phyloP scores from a whole-genome alignment of 139 green algal genomes.

The Asterochloris erici region DNA sequence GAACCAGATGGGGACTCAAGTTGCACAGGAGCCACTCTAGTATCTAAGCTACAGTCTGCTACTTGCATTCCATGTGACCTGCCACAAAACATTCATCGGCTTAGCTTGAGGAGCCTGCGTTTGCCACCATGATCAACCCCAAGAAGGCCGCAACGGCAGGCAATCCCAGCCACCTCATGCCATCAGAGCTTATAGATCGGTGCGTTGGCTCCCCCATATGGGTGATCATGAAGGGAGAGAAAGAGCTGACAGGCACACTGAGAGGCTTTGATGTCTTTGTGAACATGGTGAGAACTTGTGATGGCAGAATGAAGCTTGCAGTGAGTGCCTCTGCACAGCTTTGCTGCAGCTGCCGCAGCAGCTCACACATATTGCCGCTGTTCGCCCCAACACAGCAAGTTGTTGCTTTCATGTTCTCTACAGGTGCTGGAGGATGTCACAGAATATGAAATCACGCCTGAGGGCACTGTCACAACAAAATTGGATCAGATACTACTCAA shows the following conservation, averaged over 20 bases:
- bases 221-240: constrained; percentile 94
- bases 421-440: constrained; percentile 91
- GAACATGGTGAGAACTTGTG: constrained; percentile 80
- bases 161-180: constrained; percentile 86
- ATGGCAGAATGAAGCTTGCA: background rate
- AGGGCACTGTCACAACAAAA: constrained; percentile 72
- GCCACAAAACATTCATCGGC: background rate
- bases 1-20: no score
- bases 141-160: constrained; percentile 51
- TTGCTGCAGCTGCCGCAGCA: background rate
- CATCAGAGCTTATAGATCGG: constrained; percentile 90
- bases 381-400: no score
- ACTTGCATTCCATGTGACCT: background rate
- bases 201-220: constrained; percentile 95
- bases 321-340: background rate
- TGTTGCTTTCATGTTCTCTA: no score
- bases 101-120: background rate
- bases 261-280: constrained; percentile 98
- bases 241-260: constrained; percentile 91
- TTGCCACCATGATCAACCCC: constrained; percentile 46
- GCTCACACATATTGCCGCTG: background rate
- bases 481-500: constrained; percentile 98
- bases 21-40: no score
- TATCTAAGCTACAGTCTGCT: no score
- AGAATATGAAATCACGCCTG: constrained; percentile 86